These are phyloP conservation scores for Auriculariales sp. DNA, from an alignment of 768 basidiomycete species.

Conservation along the genomic window DNA sequence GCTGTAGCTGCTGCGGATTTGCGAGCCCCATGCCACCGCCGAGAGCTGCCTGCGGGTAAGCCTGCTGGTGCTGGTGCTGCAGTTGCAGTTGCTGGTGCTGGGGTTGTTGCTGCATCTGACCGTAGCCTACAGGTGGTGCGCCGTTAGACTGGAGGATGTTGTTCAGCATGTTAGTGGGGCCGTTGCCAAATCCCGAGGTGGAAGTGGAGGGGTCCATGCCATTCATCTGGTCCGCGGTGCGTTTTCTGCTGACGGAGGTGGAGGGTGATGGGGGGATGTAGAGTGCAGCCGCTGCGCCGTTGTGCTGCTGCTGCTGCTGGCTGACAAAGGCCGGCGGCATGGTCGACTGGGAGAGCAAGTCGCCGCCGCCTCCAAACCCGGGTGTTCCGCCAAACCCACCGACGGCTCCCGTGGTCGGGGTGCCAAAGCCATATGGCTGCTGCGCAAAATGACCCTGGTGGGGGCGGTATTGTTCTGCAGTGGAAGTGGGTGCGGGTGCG, in stretches of 20 bases:
- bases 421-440: background rate
- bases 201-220: background rate
- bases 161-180: background rate
- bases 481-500: too few relatives aligned
- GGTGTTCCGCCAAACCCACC: background rate
- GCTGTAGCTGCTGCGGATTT: too few relatives aligned
- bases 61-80: background rate
- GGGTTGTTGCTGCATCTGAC: background rate
- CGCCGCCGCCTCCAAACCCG: background rate
- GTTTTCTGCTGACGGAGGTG: background rate
- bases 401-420: too few relatives aligned
- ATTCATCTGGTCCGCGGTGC: background rate
- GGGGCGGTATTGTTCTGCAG: too few relatives aligned
- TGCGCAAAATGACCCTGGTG: background rate
- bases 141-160: background rate
- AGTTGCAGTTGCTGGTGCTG: background rate
- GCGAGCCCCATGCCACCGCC: background rate
- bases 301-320: background rate
- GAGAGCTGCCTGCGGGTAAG: background rate
- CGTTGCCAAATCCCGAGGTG: background rate
- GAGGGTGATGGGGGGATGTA: background rate
- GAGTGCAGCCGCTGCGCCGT: background rate
- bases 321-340: background rate
- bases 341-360: background rate
- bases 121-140: background rate